Conservation (phyloP, 1,284 basidiomycete genomes). For the Microbotryum silenes-acaulis region DNA sequence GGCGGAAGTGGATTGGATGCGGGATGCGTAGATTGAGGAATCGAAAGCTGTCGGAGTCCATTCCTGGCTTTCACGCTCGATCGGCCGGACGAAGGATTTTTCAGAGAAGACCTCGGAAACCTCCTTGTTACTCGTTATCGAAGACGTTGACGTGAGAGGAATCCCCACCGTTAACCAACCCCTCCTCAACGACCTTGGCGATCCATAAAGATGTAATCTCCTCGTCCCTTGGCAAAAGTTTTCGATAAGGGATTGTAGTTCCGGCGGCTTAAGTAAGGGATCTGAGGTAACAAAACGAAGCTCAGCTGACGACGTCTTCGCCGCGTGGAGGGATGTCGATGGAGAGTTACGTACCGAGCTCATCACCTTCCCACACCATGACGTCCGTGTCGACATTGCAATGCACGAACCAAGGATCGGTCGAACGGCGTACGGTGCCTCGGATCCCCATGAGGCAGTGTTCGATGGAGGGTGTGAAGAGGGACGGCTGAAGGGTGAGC, state of each 20-base stretch:
- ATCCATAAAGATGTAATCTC: slow-evolving; percentile 83
- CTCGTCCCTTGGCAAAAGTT: slow-evolving; percentile 94
- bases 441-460: slow-evolving; percentile 98
- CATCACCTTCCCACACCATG: slow-evolving; percentile 85
- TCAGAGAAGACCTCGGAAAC: neutral
- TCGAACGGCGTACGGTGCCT: slow-evolving; percentile 87
- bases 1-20: slow-evolving; percentile 40
- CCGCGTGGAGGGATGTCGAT: too few relatives aligned
- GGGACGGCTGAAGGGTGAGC: slow-evolving; percentile 25
- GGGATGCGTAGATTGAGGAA: too few relatives aligned
- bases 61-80: slow-evolving; percentile 49
- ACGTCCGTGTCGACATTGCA: slow-evolving; percentile 99
- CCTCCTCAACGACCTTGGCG: slow-evolving; percentile 59
- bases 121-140: slow-evolving; percentile 37
- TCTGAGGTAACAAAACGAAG: slow-evolving; percentile 43
- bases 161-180: slow-evolving; percentile 87
- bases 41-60: slow-evolving; percentile 24
- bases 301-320: too few relatives aligned
- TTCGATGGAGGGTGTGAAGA: slow-evolving; percentile 82
- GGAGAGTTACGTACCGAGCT: slow-evolving; percentile 41
- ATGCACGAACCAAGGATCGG: slow-evolving; percentile 87
- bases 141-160: neutral
- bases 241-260: slow-evolving; percentile 90
- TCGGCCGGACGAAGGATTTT: neutral
- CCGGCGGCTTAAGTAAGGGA: slow-evolving; percentile 78